These are phyloP conservation scores for Cryptococcus sp. DNA, from an alignment of 1,284 basidiomycete genomes.

Conservation along the genomic window DNA sequence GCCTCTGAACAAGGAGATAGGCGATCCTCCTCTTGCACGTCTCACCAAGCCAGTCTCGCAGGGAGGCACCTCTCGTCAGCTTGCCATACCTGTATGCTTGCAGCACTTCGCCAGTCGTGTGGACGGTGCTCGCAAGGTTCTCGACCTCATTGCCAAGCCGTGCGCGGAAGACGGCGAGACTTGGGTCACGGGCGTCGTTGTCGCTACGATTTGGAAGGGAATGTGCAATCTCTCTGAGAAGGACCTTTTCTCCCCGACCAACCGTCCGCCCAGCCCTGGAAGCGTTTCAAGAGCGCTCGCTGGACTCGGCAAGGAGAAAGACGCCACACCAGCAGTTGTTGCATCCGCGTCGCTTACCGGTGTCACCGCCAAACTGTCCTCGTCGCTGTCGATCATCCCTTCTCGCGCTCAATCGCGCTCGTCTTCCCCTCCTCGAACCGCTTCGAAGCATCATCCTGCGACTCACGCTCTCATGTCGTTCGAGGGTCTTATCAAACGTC, in stretches of 20 bases:
- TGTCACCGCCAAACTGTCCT: slow-evolving; percentile 43
- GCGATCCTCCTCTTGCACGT: slow-evolving; percentile 27
- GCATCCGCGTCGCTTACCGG: slow-evolving; percentile 33
- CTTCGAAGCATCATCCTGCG: slow-evolving; percentile 32
- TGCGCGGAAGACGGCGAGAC: slow-evolving; percentile 54
- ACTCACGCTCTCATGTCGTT: slow-evolving; percentile 51
- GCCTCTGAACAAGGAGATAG: slow-evolving; percentile 36
- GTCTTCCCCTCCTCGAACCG: slow-evolving; percentile 45
- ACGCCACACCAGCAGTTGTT: slow-evolving; percentile 26
- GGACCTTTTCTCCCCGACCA: slow-evolving; percentile 18
- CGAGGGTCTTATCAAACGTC: slow-evolving; percentile 51
- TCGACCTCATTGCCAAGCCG: slow-evolving; percentile 48
- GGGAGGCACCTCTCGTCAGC: slow-evolving; percentile 33
- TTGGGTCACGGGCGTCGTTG: slow-evolving; percentile 53
- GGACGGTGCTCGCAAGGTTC: slow-evolving; percentile 47
- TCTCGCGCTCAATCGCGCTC: slow-evolving; percentile 47
- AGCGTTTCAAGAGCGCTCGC: slow-evolving; percentile 45
- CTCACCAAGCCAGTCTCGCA: slow-evolving; percentile 44
- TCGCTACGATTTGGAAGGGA: slow-evolving; percentile 53
- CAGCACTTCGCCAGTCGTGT: slow-evolving; percentile 53
- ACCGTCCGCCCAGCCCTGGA: slow-evolving; percentile 45
- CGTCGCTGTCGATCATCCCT: slow-evolving; percentile 39
- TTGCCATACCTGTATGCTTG: slow-evolving; percentile 46
- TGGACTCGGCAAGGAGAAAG: slow-evolving; percentile 41
- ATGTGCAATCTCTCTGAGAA: slow-evolving; percentile 48